These are phyloP conservation scores for Nitzschia sp. DNA, from an alignment of 108 stramenopile genomes.

Conservation along the genomic window DNA sequence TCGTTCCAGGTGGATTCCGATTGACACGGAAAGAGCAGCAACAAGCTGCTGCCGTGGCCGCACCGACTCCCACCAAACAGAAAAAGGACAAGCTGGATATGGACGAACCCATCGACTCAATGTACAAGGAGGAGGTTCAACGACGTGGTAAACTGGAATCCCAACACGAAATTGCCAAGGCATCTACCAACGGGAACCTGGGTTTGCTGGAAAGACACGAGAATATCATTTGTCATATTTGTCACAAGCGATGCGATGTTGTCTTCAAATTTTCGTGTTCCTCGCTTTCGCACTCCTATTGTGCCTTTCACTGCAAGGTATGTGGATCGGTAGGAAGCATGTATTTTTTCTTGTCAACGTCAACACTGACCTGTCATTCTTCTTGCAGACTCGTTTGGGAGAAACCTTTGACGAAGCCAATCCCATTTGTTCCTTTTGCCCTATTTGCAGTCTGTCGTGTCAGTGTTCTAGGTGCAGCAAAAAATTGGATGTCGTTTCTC, in stretches of 20 bases:
- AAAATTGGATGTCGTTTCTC: constrained; percentile 31
- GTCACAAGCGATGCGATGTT: constrained; percentile 41
- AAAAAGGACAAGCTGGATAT: neutral
- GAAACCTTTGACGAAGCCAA: neutral
- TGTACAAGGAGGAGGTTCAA: constrained; percentile 26
- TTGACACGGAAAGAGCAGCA: constrained; percentile 17
- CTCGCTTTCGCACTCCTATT: constrained; percentile 42
- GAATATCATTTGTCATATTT: constrained; percentile 66
- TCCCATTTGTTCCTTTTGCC: constrained; percentile 29
- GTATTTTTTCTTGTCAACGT: neutral
- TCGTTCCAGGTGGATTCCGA: constrained; percentile 4
- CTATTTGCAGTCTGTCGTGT: constrained; percentile 37
- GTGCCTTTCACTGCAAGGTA: constrained; percentile 58
- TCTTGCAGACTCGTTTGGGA: constrained; percentile 13
- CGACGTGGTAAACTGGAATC: constrained; percentile 7
- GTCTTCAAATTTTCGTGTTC: constrained; percentile 51
- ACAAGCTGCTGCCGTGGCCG: constrained; percentile 1
- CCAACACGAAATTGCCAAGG: constrained; percentile 8
- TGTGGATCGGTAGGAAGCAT: constrained; percentile 7
- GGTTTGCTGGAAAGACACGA: neutral
- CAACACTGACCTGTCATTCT: neutral
- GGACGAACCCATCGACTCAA: constrained; percentile 21
- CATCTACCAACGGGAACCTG: constrained; percentile 7
- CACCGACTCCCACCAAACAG: neutral
- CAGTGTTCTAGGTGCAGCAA: constrained; percentile 24